phyloP scores from a whole-genome alignment of 495 filamentous ascomycete genomes.

The Symbiotaphrina buchneri region DNA sequence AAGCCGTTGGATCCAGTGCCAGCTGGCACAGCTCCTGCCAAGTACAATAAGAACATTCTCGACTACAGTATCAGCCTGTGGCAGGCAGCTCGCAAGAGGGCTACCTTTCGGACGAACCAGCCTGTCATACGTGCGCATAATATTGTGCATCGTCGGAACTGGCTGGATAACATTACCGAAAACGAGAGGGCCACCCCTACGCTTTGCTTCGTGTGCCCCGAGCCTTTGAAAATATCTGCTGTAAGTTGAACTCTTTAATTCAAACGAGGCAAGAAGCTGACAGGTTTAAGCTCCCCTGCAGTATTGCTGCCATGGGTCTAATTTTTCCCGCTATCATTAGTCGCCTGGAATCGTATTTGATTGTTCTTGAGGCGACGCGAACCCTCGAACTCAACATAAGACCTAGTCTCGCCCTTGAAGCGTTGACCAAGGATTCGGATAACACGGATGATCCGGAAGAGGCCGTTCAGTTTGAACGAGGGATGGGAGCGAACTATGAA shows the following conservation, averaged over 20 bases:
- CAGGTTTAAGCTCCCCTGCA: constrained; percentile 26
- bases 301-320: constrained; percentile 22
- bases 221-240: constrained; percentile 48
- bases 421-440: constrained; percentile 86
- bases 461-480: constrained; percentile 53
- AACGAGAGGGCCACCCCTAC: constrained; percentile 21
- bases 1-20: constrained; percentile 34
- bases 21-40: constrained; percentile 20
- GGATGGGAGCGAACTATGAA: constrained; percentile 96
- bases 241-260: constrained; percentile 22
- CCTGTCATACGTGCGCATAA: constrained; percentile 58
- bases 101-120: constrained; percentile 32
- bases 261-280: constrained; percentile 31
- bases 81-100: constrained; percentile 22
- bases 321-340: constrained; percentile 68
- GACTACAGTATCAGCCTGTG: constrained; percentile 39
- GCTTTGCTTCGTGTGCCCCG: constrained; percentile 27
- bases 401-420: constrained; percentile 58
- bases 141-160: constrained; percentile 55
- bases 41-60: constrained; percentile 35
- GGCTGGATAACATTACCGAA: constrained; percentile 40
- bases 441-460: constrained; percentile 62
- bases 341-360: constrained; percentile 59
- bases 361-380: constrained; percentile 50
- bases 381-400: constrained; percentile 33